Percentiles rank a stretch among this genome's conserved stretches.
phyloP scores from a whole-genome alignment of 2,329 filamentous ascomycete species.

The Biscogniauxia marginata region DNA sequence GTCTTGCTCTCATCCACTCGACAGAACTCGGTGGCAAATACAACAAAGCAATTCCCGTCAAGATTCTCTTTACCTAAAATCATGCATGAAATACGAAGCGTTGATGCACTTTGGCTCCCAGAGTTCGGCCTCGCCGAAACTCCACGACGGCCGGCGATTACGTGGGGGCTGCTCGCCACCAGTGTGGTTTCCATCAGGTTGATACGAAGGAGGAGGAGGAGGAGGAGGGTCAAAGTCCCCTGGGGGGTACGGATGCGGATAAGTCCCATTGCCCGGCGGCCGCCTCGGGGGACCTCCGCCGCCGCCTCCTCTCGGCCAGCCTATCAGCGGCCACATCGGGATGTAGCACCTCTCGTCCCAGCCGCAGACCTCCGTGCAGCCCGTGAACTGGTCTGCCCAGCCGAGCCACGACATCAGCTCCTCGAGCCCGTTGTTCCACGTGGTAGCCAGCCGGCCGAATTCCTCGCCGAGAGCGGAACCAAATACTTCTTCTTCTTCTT shows the following conservation, averaged over 20 bases:
- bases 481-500: no score
- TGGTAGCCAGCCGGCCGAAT: constrained; percentile 1
- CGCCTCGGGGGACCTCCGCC: constrained; percentile 6
- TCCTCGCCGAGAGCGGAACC: no score
- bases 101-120: constrained; percentile 28
- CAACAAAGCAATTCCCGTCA: not conserved
- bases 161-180: constrained; percentile 12
- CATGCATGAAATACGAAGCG: constrained; percentile 5
- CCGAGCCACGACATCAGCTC: constrained; percentile 50
- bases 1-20: no score
- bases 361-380: constrained; percentile 40
- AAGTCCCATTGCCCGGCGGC: constrained; percentile 14
- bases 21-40: not conserved
- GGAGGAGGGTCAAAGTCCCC: not conserved
- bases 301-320: not conserved
- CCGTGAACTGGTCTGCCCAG: constrained; percentile 46
- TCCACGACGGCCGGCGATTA: constrained; percentile 12
- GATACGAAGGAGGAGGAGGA: not conserved
- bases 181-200: not conserved
- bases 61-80: not conserved
- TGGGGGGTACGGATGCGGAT: constrained; percentile 6
- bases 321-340: constrained; percentile 48
- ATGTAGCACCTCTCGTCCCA: constrained; percentile 47
- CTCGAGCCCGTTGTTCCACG: constrained; percentile 36
- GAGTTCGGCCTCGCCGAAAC: constrained; percentile 27